A percentile compares a stretch with the other conserved stretches of the same genome.
phyloP scores from a whole-genome alignment of 495 filamentous ascomycete genomes.

The Extremus antarcticus region DNA sequence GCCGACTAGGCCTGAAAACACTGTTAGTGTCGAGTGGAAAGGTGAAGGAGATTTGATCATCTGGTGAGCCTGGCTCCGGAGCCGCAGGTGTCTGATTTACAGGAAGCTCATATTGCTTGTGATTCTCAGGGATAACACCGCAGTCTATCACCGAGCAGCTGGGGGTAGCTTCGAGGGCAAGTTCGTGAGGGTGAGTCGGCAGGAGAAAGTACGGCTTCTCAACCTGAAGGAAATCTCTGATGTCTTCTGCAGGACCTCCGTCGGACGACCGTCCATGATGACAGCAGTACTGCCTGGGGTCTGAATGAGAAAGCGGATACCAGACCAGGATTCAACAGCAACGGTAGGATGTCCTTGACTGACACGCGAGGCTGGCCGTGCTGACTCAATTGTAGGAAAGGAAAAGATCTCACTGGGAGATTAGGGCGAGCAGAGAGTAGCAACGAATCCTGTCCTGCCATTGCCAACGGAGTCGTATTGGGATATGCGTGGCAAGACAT shows the following conservation, averaged over 20 bases:
- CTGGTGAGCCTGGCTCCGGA: slow-evolving; percentile 29
- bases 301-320: slow-evolving; percentile 8
- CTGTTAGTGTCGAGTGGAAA: slow-evolving; percentile 39
- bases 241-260: slow-evolving; percentile 36
- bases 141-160: slow-evolving; percentile 43
- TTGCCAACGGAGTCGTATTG: too few species aligned
- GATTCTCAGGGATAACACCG: slow-evolving; percentile 38
- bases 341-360: too few species aligned
- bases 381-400: not conserved
- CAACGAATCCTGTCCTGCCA: not conserved
- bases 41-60: slow-evolving; percentile 41
- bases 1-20: slow-evolving; percentile 41
- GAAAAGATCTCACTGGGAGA: not conserved
- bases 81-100: too few species aligned
- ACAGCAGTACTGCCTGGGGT: slow-evolving; percentile 13
- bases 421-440: not conserved
- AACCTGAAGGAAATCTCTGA: too few species aligned
- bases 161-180: slow-evolving; percentile 41
- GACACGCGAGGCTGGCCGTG: too few species aligned
- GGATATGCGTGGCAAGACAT: too few species aligned
- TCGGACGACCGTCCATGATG: slow-evolving; percentile 39
- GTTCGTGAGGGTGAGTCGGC: slow-evolving; percentile 24
- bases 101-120: not conserved
- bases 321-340: slow-evolving; percentile 13
- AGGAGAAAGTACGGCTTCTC: too few species aligned